phyloP scores from a whole-genome alignment of 148 eudicot species.

The Suaeda aralocaspica region DNA sequence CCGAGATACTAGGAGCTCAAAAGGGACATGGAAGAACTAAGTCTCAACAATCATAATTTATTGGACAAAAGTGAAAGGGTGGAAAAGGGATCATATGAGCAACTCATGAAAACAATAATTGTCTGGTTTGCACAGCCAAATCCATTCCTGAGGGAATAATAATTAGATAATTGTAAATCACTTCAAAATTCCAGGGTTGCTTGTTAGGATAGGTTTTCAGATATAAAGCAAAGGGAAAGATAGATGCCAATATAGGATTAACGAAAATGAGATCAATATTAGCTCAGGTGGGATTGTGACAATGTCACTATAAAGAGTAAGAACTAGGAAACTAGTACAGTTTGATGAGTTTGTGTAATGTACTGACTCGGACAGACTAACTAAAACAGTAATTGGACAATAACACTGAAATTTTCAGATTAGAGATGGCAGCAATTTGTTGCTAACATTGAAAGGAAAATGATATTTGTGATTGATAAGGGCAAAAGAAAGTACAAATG shows the following conservation, averaged over 20 bases:
- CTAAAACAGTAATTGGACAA: too few relatives aligned
- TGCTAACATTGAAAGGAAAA: too few relatives aligned
- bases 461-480: too few relatives aligned
- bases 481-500: too few relatives aligned
- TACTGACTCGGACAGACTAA: too few relatives aligned
- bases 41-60: neutral
- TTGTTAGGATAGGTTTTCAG: neutral
- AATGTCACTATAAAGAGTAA: neutral
- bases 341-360: too few relatives aligned
- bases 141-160: neutral
- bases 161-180: too few relatives aligned
- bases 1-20: neutral
- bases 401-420: too few relatives aligned
- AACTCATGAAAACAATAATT: neutral
- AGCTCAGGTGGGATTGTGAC: neutral
- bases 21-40: neutral
- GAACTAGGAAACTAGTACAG: neutral
- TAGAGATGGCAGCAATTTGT: too few relatives aligned
- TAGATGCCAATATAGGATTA: neutral
- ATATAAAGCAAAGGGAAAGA: neutral
- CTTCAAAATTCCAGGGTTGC: neutral
- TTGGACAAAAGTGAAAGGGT: neutral
- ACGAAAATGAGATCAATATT: neutral
- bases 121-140: neutral
- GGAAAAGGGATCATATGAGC: neutral